Conservation (phyloP, 1,284 basidiomycete genomes). For the Ustilago sp. region DNA sequence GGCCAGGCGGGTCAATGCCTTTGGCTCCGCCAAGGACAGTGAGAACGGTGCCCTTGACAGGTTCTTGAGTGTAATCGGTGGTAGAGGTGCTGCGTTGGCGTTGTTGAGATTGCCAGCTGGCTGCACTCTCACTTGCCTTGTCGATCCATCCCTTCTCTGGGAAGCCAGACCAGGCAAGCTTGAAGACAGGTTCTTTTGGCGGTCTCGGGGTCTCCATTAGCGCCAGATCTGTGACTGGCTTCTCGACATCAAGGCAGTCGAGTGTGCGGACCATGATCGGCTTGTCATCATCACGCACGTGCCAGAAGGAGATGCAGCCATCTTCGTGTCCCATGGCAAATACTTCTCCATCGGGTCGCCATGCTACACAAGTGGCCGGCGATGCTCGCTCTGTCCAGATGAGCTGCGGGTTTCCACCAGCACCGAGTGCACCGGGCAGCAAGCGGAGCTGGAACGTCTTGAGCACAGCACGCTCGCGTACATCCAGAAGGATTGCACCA, state of each 20-base stretch:
- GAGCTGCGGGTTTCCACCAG: constrained; percentile 73
- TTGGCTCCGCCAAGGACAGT: constrained; percentile 80
- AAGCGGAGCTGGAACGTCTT: constrained; percentile 60
- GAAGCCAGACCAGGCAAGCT: constrained; percentile 78
- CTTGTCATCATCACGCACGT: constrained; percentile 81
- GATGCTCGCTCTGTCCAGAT: constrained; percentile 78
- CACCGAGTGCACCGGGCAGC: constrained; percentile 61
- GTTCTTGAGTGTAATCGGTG: constrained; percentile 7
- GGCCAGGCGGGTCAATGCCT: constrained; percentile 75
- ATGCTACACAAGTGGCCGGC: constrained; percentile 78
- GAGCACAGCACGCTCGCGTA: constrained; percentile 57
- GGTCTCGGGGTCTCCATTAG: constrained; percentile 27
- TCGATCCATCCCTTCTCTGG: constrained; percentile 60
- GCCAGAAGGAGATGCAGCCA: constrained; percentile 88
- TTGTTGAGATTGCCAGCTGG: constrained; percentile 39
- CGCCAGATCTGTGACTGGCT: constrained; percentile 31
- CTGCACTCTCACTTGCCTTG: constrained; percentile 50
- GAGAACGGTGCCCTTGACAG: constrained; percentile 70
- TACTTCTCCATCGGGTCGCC: constrained; percentile 75
- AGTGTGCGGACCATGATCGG: constrained; percentile 79
- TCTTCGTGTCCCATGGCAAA: constrained; percentile 81
- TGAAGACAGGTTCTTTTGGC: constrained; percentile 82
- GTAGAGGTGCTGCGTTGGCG: constrained; percentile 20
- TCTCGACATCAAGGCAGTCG: constrained; percentile 60
- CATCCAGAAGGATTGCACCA: constrained; percentile 68